A percentile compares a stretch with the other conserved stretches of the same genome.
Evolutionary conservation across 2,329 filamentous ascomycete genomes (phyloP).

Genomic region (Thelonectria blattea): DNA sequence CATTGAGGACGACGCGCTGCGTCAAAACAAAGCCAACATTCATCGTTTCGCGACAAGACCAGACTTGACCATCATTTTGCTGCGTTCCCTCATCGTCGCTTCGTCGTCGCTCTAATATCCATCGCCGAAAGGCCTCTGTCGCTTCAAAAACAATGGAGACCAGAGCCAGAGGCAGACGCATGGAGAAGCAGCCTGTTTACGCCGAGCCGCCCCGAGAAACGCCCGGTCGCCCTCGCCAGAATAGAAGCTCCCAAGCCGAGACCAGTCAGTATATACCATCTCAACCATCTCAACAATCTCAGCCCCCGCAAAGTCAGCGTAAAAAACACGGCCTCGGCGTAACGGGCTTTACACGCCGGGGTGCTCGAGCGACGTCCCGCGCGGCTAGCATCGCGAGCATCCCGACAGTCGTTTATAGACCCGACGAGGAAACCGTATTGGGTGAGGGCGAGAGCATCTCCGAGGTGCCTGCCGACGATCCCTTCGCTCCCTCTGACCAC

Average conservation of each 20-base stretch:
- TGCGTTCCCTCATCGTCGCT: neutral
- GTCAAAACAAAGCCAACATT: slow-evolving; percentile 14
- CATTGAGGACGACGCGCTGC: slow-evolving; percentile 12
- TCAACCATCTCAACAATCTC: neutral
- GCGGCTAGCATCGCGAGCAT: slow-evolving; percentile 29
- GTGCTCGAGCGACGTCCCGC: slow-evolving; percentile 25
- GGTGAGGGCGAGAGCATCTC: slow-evolving; percentile 20
- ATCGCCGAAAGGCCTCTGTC: neutral
- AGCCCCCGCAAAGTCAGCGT: neutral
- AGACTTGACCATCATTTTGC: neutral
- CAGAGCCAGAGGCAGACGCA: slow-evolving; percentile 23
- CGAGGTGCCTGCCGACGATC: slow-evolving; percentile 3
- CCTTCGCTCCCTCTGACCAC: neutral
- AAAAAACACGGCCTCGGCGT: slow-evolving; percentile 16
- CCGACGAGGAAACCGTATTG: slow-evolving; percentile 34
- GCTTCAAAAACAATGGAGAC: slow-evolving; percentile 27
- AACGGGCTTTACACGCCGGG: slow-evolving; percentile 31
- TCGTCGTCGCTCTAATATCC: neutral
- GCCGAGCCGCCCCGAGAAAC: neutral
- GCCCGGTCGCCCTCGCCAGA: slow-evolving; percentile 6
- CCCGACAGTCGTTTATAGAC: slow-evolving; percentile 22
- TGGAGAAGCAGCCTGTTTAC: too few species aligned
- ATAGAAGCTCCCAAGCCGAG: slow-evolving; percentile 25
- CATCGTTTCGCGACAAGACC: neutral
- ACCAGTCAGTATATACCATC: neutral